Evolutionary conservation across 306 rosid species (phyloP).

Genomic region (Acacia acuminata): DNA sequence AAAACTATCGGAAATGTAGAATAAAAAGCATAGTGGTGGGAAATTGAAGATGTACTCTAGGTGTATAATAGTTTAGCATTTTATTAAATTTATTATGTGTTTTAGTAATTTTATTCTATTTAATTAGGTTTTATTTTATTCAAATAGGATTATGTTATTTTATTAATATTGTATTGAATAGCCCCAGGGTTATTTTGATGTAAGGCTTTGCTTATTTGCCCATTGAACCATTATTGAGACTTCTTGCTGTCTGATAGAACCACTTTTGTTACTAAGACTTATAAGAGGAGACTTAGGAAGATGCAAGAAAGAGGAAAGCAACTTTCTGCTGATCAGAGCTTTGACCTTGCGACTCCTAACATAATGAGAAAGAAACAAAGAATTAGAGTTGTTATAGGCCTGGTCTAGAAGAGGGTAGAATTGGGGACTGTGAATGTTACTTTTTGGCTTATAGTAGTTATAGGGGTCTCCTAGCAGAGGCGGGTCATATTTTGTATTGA

Average conservation of each 20-base stretch:
- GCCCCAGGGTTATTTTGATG: neutral
- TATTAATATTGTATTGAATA: neutral
- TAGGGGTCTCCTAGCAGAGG: neutral
- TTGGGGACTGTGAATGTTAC: neutral
- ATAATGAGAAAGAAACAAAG: neutral
- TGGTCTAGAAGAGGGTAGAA: neutral
- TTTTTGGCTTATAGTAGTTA: neutral
- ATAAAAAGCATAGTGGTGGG: neutral
- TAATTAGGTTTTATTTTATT: neutral
- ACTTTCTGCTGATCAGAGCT: neutral
- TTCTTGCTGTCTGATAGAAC: neutral
- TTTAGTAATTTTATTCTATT: neutral
- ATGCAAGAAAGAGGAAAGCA: neutral
- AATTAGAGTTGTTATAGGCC: neutral
- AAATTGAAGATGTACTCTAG: neutral
- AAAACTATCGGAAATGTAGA: neutral
- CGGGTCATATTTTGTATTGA: neutral
- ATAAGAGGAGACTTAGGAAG: neutral
- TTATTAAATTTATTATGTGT: neutral
- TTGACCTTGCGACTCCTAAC: neutral
- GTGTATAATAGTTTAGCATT: neutral
- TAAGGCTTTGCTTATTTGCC: neutral
- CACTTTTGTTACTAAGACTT: neutral
- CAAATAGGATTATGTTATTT: neutral
- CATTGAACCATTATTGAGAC: neutral